Percentiles rank a stretch among this genome's conserved stretches.
These are phyloP conservation scores for Tilletia indica DNA, from an alignment of 1,284 basidiomycete genomes.

Conservation along the genomic window DNA sequence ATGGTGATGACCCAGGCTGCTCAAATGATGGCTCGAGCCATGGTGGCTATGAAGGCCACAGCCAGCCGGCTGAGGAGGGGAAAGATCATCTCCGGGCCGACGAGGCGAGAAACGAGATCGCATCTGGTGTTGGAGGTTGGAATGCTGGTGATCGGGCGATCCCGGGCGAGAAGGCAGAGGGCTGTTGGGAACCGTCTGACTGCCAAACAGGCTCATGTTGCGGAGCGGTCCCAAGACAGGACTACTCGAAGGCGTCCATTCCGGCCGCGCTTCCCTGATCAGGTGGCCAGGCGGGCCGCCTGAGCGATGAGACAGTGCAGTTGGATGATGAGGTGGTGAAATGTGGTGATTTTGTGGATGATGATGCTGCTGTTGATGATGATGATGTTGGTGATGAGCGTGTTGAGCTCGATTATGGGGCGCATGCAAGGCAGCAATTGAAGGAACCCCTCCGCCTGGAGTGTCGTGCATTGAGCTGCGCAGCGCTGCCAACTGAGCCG, in stretches of 20 bases:
- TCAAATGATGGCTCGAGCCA: constrained; percentile 24
- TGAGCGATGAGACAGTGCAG: background rate
- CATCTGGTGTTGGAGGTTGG: background rate
- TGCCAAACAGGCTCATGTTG: constrained; percentile 51
- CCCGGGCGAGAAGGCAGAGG: constrained; percentile 46
- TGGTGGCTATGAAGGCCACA: constrained; percentile 15
- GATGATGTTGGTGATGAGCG: background rate
- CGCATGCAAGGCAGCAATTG: constrained; percentile 16
- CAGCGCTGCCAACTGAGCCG: constrained; percentile 15
- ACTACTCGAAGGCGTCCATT: constrained; percentile 53
- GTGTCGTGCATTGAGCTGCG: constrained; percentile 17
- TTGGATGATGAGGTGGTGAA: background rate
- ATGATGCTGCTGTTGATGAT: background rate
- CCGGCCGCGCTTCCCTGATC: constrained; percentile 21
- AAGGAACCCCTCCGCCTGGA: constrained; percentile 19
- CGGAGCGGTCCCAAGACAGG: constrained; percentile 53
- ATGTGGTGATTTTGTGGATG: background rate
- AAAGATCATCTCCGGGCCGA: constrained; percentile 15
- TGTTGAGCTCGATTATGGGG: background rate
- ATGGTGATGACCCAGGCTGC: constrained; percentile 18
- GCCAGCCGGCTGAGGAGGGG: constrained; percentile 19
- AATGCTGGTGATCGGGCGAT: constrained; percentile 39
- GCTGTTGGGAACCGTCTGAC: constrained; percentile 50
- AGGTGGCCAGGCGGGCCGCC: background rate
- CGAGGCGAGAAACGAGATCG: constrained; percentile 5